Evolutionary conservation across 2,329 filamentous ascomycete species (phyloP).

Genomic region (Fusarium sterilihyphosum): DNA sequence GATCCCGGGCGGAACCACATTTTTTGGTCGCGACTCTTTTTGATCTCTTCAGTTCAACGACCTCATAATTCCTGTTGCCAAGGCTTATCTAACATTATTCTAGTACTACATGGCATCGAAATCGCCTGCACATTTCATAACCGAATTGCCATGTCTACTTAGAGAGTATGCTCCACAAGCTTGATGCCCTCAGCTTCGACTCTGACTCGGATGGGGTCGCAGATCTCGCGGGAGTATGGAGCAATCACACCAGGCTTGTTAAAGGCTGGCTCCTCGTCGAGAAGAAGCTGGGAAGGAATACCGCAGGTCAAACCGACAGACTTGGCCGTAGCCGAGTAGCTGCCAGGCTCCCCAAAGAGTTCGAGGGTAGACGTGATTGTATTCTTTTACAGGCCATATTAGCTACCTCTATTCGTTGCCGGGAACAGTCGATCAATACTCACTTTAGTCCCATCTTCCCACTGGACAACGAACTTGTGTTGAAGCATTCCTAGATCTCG

Average conservation of each 20-base stretch:
- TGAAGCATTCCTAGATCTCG: background rate
- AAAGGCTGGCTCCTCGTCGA: background rate
- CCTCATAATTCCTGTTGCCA: too few species aligned
- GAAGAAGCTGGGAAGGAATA: background rate
- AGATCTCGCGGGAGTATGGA: background rate
- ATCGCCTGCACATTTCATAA: too few species aligned
- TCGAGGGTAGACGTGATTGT: background rate
- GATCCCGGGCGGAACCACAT: constrained; percentile 45
- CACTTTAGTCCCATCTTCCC: background rate
- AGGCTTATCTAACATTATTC: too few species aligned
- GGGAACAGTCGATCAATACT: background rate
- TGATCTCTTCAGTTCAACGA: too few species aligned
- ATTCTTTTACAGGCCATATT: background rate
- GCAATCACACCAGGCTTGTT: background rate
- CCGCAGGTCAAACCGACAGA: background rate
- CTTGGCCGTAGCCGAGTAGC: background rate
- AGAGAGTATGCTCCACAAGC: background rate
- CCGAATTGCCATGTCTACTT: too few species aligned
- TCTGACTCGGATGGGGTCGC: background rate
- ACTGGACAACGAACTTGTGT: background rate
- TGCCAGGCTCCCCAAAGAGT: background rate
- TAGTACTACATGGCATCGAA: rapidly evolving
- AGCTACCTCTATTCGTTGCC: background rate
- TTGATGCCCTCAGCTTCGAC: background rate
- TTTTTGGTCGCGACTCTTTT: constrained; percentile 5